These are phyloP conservation scores for Aspergillus versicolor DNA, from an alignment of 2,329 filamentous ascomycete species.

Conservation along the genomic window DNA sequence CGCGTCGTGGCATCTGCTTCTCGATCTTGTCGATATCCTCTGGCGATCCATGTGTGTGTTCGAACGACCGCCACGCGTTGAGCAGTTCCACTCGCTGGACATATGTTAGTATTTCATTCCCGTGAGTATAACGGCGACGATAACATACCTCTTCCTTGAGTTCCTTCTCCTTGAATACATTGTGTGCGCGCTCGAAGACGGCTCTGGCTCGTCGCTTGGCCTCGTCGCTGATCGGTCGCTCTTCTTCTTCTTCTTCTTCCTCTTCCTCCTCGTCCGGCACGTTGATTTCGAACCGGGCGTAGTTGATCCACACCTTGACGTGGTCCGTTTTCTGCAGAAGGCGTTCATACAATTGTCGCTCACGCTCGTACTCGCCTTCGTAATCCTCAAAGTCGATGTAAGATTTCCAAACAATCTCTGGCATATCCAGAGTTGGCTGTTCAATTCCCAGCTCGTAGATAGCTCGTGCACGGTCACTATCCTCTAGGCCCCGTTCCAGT, in stretches of 20 bases:
- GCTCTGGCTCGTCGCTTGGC: slow-evolving; percentile 79
- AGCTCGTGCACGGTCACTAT: slow-evolving; percentile 79
- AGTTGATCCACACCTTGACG: slow-evolving; percentile 98
- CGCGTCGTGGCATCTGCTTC: slow-evolving; percentile 88
- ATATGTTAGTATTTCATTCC: slow-evolving; percentile 31
- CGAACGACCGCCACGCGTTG: slow-evolving; percentile 89
- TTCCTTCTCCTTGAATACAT: slow-evolving; percentile 82
- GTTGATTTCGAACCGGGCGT: slow-evolving; percentile 97
- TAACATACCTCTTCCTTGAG: slow-evolving; percentile 75
- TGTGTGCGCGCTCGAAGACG: slow-evolving; percentile 82
- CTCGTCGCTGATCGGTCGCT: slow-evolving; percentile 68
- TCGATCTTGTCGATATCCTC: slow-evolving; percentile 80
- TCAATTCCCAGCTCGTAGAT: slow-evolving; percentile 89
- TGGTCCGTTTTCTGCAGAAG: slow-evolving; percentile 94
- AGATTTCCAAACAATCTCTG: slow-evolving; percentile 93
- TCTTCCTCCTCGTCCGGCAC: slow-evolving; percentile 73
- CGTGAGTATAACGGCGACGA: neutral
- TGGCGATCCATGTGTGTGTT: slow-evolving; percentile 74
- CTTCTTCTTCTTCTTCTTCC: slow-evolving; percentile 55
- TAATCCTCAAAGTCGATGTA: slow-evolving; percentile 99
- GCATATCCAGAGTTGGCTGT: slow-evolving; percentile 89
- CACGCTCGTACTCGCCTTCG: slow-evolving; percentile 83
- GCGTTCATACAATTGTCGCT: slow-evolving; percentile 81
- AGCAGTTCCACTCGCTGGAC: slow-evolving; percentile 76
- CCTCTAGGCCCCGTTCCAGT: slow-evolving; percentile 86